Evolutionary conservation across 2,329 filamentous ascomycete species (phyloP), one percentile per base, ranked within the genome.

Genomic region (Penicillium psychrosexuale): DNA sequence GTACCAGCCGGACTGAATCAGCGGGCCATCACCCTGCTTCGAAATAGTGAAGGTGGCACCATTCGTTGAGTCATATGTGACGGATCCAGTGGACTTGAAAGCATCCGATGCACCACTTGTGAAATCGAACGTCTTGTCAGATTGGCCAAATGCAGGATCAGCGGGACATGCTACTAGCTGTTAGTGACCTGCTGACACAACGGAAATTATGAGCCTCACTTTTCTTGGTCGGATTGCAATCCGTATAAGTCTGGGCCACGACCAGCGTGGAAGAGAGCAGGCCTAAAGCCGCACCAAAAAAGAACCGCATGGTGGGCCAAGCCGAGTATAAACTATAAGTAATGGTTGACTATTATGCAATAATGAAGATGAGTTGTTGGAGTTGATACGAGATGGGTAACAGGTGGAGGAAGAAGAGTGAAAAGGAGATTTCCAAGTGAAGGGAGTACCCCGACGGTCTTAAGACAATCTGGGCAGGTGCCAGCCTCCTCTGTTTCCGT

Each of bases 1-100:
- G 80, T 97, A 97, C 84, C 96, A 97, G 67, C 94, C 84, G 58
- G 91, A 96, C 61, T 83, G 82, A 58, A 99, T 84, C 72, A 93
- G 88, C 0, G 94, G 94, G 3, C 91, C 84, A 69, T 99, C 90
- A 54, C 93, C 92, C 47, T 86, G 81, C 68, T 86, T 78, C 49
- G 84, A 75, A 49, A 99, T 87, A 27, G 90, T 91, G 72, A 99
- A 95, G 15, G 83, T 84, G 27, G 83, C 92, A 56, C 94, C 94
- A 69, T 92, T 83, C 53, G 80, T 79, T 70, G 81, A 50, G 54
- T 65, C 83, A 77, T 96, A 97, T 1, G 84, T 85, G 3, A 90
- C 85, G 17, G 79, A 81, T 50, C 89, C 84, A 60, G 84, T 82
- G 5, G 86, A 74, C 2, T 82, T 85, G 74, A 97, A 97, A 43